Base-by-base conservation (phyloP, 805 yeast species). In the Ogataea philodendri region DNA sequence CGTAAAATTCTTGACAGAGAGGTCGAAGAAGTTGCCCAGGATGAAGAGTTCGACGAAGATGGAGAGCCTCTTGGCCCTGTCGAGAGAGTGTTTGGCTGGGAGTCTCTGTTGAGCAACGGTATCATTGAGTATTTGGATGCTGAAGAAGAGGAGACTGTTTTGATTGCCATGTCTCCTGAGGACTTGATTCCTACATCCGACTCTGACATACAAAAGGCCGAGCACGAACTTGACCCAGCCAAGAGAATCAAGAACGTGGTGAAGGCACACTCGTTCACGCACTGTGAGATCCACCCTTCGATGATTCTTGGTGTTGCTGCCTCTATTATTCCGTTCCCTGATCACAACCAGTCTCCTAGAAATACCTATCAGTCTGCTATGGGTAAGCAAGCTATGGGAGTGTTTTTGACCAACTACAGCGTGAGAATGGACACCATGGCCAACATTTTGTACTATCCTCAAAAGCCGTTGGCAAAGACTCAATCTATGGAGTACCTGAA, bases 371-470 rank as follows among this genome's bases (percentile, higher is more conserved):
- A 93, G 70, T 89, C 96, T 60, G 98, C 98, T 46, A 93, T 93
- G 98, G 98, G 98, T 78, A 93, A 93, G 66, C 98, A 93, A 69
- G 98, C 98, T 39, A 93, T 93, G 98, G 98, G 98, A 60, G 97
- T 93, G 7, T 90, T 85, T 63, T 73, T 90, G 54, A 93, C 98
- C 4, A 93, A 93, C 59, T 93, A 90, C 63, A 76, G 82, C 41
- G 96, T 90, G 35, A 85, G 98, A 67, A 93, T 93, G 98, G 98
- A 93, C 65, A 93, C 98, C 1, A 93, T 93, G 98, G 97, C 98
- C 7, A 93, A 93, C 59, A 90, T 93, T 52, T 72, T 93, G 50
- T 93, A 93, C 60, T 93, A 93, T 59, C 98, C 98, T 25, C 98
- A 93, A 61, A 93, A 93, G 62, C 98, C 98, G 10, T 70, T 93